A percentile compares a stretch with the other conserved stretches of the same genome.
phyloP scores from a whole-genome alignment of 1,284 basidiomycete species.

The Cutaneotrichosporon dermatis region DNA sequence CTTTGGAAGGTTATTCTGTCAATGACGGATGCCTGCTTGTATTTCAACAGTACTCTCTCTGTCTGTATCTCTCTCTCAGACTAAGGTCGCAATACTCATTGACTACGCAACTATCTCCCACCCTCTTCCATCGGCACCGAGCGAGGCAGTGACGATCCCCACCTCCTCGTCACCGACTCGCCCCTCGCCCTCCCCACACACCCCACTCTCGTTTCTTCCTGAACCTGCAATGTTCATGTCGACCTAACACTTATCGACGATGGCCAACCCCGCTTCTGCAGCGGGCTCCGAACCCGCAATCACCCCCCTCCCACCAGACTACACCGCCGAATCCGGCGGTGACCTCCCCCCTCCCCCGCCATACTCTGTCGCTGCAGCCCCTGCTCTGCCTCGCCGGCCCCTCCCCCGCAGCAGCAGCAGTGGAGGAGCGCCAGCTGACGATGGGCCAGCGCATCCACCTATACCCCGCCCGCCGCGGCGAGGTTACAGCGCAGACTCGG shows the following conservation, averaged over 20 bases:
- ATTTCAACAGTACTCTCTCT: no score
- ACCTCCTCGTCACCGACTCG: no score
- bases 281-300: neutral
- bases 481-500: neutral
- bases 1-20: no score
- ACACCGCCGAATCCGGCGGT: neutral
- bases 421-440: neutral
- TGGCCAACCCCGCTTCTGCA: no score
- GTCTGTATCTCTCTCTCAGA: no score
- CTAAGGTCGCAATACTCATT: no score
- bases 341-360: neutral
- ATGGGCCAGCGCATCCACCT: neutral
- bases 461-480: neutral
- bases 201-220: neutral
- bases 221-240: neutral
- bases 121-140: no score
- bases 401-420: no score
- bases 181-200: neutral
- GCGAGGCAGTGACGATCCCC: no score
- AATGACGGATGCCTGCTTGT: no score
- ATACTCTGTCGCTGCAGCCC: neutral
- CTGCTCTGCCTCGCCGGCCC: neutral
- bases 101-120: no score
- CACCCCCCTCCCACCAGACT: neutral
- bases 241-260: no score